Evolutionary conservation across 495 filamentous ascomycete genomes (phyloP), one percentile per base, ranked within the genome.

Genomic region (Penicillium bovifimosum): DNA sequence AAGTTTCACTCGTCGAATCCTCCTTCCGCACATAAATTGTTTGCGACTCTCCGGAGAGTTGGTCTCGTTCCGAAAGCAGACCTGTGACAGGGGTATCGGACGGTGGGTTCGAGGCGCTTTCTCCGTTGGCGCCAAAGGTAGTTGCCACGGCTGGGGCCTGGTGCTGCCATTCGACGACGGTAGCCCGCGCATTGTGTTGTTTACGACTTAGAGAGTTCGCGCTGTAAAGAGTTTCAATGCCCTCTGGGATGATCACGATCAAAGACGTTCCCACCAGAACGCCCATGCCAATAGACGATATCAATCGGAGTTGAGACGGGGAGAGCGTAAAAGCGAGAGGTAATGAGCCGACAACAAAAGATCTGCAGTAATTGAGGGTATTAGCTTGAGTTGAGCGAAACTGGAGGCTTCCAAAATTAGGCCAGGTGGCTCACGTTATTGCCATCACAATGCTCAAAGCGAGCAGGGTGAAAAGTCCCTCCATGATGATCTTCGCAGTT

Each of bases 211-310:
- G 51, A 14, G 67, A 60, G 39, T 69, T 77, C 9, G 85, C 77
- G 57, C 80, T 83, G 63, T 95, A 91, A 42, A 96, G 74, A 6
- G 93, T 93, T 62, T 96, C 93, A 42, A 97, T 83, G 13, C 93
- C 93, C 68, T 98, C 93, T 0, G 93, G 93, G 62, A 98, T 96
- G 65, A 98, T 98, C 2, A 98, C 90, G 50, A 97, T 91, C 58
- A 98, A 79, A 8, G 90, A 90, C 31, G 92, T 97, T 32, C 93
- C 93, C 17, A 98, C 91, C 7, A 98, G 76, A 13, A 98, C 86
- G 35, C 93, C 93, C 74, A 96, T 90, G 28, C 93, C 93, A 64
- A 98, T 83, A 17, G 90, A 89, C 9, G 91, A 91, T 66, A 97
- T 88, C 32, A 96, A 68, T 62, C 93, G 84, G 20, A 96, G 75